Base-by-base conservation (phyloP, 2,329 filamentous ascomycete species). In the Talaromyces funiculosus region DNA sequence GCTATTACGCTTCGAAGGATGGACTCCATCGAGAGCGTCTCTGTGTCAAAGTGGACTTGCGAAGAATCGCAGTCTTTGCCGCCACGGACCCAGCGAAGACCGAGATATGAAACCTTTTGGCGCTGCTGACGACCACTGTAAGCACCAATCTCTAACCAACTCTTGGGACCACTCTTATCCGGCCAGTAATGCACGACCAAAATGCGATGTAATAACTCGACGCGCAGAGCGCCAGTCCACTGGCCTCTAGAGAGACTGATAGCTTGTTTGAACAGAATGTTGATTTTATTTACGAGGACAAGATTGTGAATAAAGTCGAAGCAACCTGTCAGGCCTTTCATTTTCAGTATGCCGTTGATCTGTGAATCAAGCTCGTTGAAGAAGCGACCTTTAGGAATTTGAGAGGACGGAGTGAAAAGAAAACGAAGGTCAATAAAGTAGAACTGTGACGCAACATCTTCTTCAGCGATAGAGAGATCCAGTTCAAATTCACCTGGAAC, bases 401-500 rank as follows among this genome's bases (percentile, higher is more conserved):
- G 82, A 0, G 82, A 78, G 7, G 86, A 81, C 1, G 93, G 93
- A 8, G 79, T 81, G 72, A 96, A 99, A 14, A 86, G 78, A 67
- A 96, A 92, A 62, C 92, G 86, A 68, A 97, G 86, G 72, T 97
- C 92, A 63, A 97, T 90, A 71, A 97, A 96, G 81, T 89, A 97
- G 71, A 96, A 95, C 68, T 95, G 92, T 58, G 89, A 88, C 33
- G 86, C 81, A 18, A 87, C 84, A 65, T 94, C 88, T 70, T 97
- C 92, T 66, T 92, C 89, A 18, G 90, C 90, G 64, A 97, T 89
- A 0, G 92, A 92, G 56, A 99, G 82, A 71, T 97, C 94, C 20
- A 97, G 85, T 72, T 97, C 93, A 68, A 97, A 97, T 72, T 97
- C 93, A 57, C 85, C 84, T 2, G 84, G 78, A 1, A 97, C 89